These are phyloP conservation scores for Calocybe gangraenosa DNA, from an alignment of 768 basidiomycete genomes.

Conservation along the genomic window DNA sequence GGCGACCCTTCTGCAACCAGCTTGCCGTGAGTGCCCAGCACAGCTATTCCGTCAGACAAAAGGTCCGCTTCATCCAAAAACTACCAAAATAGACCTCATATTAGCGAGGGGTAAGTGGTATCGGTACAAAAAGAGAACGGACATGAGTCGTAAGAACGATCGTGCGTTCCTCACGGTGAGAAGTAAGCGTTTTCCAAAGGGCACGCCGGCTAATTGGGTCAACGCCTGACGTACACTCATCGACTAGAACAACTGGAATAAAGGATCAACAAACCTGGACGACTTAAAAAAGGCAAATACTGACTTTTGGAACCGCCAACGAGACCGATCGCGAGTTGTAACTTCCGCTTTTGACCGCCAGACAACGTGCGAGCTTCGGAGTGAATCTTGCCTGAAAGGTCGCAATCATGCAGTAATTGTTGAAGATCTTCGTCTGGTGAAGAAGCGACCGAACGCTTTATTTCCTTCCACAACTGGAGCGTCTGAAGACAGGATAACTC, in stretches of 20 bases:
- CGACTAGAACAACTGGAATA: constrained; percentile 30
- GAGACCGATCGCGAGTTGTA: constrained; percentile 61
- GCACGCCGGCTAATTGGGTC: constrained; percentile 62
- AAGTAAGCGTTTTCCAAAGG: constrained; percentile 55
- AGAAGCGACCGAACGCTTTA: constrained; percentile 41
- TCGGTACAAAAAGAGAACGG: constrained; percentile 10
- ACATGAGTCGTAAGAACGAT: constrained; percentile 64
- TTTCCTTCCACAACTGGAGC: constrained; percentile 50
- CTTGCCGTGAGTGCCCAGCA: constrained; percentile 58
- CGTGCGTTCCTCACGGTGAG: constrained; percentile 48
- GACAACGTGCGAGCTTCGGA: constrained; percentile 49
- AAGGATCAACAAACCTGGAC: constrained; percentile 2
- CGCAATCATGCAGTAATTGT: constrained; percentile 54
- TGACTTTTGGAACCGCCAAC: constrained; percentile 57
- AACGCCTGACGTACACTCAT: constrained; percentile 57
- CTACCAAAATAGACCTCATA: constrained; percentile 18
- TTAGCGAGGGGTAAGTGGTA: neutral
- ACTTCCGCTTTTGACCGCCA: constrained; percentile 64
- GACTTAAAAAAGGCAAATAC: constrained; percentile 15
- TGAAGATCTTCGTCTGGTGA: constrained; percentile 40
- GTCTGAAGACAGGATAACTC: constrained; percentile 60
- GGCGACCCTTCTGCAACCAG: constrained; percentile 58
- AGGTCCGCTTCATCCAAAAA: constrained; percentile 67
- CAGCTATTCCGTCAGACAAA: constrained; percentile 60
- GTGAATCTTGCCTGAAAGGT: constrained; percentile 51